Conservation (phyloP, 768 basidiomycete genomes). For the Flagelloscypha sp. region DNA sequence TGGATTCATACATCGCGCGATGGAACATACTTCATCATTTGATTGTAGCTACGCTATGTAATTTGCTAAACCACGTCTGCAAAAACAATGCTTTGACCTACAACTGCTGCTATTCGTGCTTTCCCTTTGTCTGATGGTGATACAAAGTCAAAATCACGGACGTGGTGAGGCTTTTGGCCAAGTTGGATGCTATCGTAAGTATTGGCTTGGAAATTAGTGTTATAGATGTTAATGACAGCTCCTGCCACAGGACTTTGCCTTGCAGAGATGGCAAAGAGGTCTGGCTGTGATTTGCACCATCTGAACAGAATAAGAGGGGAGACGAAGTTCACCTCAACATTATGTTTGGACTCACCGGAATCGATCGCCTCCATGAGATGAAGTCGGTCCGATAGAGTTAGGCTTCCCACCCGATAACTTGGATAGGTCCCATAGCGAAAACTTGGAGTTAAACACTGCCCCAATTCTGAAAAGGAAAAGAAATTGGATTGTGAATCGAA, state of each 20-base stretch:
- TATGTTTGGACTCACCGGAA: conserved; percentile 48
- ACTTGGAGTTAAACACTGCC: conserved; percentile 62
- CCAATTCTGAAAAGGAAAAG: conserved; percentile 46
- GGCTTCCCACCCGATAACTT: conserved; percentile 71
- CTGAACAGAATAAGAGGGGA: conserved; percentile 27
- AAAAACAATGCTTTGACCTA: too few relatives aligned
- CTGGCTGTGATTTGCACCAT: conserved; percentile 71
- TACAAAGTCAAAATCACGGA: conserved; percentile 75
- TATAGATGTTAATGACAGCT: conserved; percentile 64
- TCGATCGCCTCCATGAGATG: conserved; percentile 55
- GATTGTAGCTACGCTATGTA: too few relatives aligned
- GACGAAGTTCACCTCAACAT: conserved; percentile 1
- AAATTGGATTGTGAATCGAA: conserved; percentile 2
- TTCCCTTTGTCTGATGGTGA: conserved; percentile 54
- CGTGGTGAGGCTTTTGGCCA: conserved; percentile 51
- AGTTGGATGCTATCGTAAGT: conserved; percentile 54
- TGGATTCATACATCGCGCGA: too few relatives aligned
- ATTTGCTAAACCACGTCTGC: too few relatives aligned
- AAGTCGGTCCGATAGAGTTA: conserved; percentile 48
- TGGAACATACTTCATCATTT: too few relatives aligned
- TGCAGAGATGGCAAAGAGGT: conserved; percentile 71
- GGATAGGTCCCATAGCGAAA: conserved; percentile 70
- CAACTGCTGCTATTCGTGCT: conserved; percentile 59
- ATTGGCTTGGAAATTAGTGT: conserved; percentile 53
- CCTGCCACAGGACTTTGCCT: conserved; percentile 49